Evolutionary conservation across 148 eudicot species (phyloP).

Genomic region (Rhododendron ferrugineum): DNA sequence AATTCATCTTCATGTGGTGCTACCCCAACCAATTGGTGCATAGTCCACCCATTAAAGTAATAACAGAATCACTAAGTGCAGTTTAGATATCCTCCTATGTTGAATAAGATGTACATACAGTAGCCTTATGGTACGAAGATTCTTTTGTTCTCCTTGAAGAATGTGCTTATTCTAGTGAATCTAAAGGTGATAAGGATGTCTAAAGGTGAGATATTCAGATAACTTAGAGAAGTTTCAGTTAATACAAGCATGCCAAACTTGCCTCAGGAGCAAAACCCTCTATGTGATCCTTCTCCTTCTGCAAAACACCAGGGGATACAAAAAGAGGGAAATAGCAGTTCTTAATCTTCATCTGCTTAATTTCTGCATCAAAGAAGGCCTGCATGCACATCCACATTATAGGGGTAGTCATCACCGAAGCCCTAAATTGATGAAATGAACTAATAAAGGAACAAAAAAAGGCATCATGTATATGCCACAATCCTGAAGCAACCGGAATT

Average conservation of each 20-base stretch:
- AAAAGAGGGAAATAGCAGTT: slow-evolving; percentile 93
- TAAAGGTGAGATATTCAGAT: not conserved
- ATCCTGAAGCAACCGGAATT: not conserved
- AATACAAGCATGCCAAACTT: slow-evolving; percentile 9
- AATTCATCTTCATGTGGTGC: not conserved
- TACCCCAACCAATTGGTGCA: not conserved
- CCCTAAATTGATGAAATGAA: not conserved
- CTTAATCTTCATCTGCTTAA: slow-evolving; percentile 83
- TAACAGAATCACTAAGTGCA: not conserved
- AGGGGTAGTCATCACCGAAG: not conserved
- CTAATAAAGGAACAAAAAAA: not conserved
- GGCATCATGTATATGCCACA: not conserved
- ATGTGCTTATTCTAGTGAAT: not conserved
- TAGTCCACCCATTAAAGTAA: not conserved
- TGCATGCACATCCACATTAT: slow-evolving; percentile 37
- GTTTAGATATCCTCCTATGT: not conserved
- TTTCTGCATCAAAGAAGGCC: slow-evolving; percentile 87
- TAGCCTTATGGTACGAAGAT: not conserved
- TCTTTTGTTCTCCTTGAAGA: not conserved
- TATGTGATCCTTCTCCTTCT: slow-evolving; percentile 92
- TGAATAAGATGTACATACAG: not conserved
- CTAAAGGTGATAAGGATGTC: not conserved
- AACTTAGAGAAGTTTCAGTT: slow-evolving; percentile 3
- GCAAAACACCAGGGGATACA: slow-evolving; percentile 73
- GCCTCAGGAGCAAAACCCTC: slow-evolving; percentile 99